Base-by-base conservation (phyloP, 2,329 filamentous ascomycete species). In the Alternaria viburni region DNA sequence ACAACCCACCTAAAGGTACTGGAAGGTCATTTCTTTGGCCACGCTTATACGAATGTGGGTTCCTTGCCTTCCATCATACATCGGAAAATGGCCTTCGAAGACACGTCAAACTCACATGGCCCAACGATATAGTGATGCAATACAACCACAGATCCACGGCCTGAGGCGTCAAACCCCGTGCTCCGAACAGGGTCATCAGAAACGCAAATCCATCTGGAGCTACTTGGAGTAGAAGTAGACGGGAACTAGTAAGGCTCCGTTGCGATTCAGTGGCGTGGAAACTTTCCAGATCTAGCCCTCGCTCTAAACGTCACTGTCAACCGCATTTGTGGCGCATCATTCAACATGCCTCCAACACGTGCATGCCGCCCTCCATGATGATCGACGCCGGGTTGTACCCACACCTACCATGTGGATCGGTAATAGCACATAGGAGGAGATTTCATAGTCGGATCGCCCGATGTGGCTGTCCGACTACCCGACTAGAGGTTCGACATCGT, bases 321-420 rank as follows among this genome's bases (percentile, higher is more conserved):
- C 51, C 25, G 19, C 50, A 26, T 57, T n/a, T 59, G 60, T 59
- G 56, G 60, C 59, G 56, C 60, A 59, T 46, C 21, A 59, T 32
- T 32, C 50, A 54, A 25, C 60, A 41, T 49, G 57, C 28, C 54
- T 41, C 45, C 32, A 15, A 28, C 45, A 49, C 57, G 43, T 54
- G 55, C 46, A 50, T 36, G 47, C 45, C 19, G 41, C 13, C 23
- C 28, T 43, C 59, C 55, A 57, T 54, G 12, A 13, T 41, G 59
- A 59, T 62, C 60, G 50, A 62, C 60, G 5, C 60, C 13, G 60
- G 49, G 60, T 26, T 32, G n/a, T 26, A 30, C 32, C 23, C 32
- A 59, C 60, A 41, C 21, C 28, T 23, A 46, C 51, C n/a, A 32
- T 41, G 60, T 62, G 60, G 60, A 51, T 47, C 60, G 12, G 43